Base-by-base conservation (phyloP, 1,284 basidiomycete species). In the Rhizopogon hawkerae region DNA sequence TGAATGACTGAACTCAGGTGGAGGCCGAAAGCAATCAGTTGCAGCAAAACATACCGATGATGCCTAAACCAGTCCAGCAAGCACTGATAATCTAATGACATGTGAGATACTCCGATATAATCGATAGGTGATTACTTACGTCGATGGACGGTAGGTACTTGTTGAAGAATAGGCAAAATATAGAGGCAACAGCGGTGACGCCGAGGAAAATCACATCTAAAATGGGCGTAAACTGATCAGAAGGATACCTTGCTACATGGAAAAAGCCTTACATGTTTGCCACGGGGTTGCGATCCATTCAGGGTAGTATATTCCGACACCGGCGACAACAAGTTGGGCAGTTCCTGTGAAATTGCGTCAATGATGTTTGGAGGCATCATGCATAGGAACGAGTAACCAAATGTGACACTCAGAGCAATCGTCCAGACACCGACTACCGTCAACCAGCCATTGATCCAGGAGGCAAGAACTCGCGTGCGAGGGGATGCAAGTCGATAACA, bases 381-480 rank as follows among this genome's bases (percentile, higher is more conserved):
- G 10, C 11, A 14, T 23, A 39, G 34, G 18, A 48, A 1, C 0
- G 1, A 29, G 43, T 52, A 2, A 62, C 77, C 77, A 57, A 79
- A 79, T 7, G 72, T 76, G 0, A 77, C 77, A 11, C 75, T 76
- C 46, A 79, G 52, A 35, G 72, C 70, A 45, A 75, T 67, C 0
- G 72, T 79, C 77, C 78, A 79, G 4, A 77, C 71, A 14, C 77
- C 77, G 18, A 77, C 75, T 58, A 78, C 63, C 4, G 73, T 75
- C 26, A 80, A 61, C 78, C 78, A 80, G 6, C 77, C 77, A 51
- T 75, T 75, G 42, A 79, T 73, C 77, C 77, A 80, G 6, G 75
- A 77, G 2, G 71, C 58, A 3, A 77, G 44, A 6, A 77, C 58
- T 44, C 72, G 66, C 38, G 64, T 66, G 33, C 59, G 63, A 0